Evolutionary conservation across 2,329 filamentous ascomycete genomes (phyloP), one percentile per base, ranked within the genome.

Genomic region (Alternaria incomplexa): DNA sequence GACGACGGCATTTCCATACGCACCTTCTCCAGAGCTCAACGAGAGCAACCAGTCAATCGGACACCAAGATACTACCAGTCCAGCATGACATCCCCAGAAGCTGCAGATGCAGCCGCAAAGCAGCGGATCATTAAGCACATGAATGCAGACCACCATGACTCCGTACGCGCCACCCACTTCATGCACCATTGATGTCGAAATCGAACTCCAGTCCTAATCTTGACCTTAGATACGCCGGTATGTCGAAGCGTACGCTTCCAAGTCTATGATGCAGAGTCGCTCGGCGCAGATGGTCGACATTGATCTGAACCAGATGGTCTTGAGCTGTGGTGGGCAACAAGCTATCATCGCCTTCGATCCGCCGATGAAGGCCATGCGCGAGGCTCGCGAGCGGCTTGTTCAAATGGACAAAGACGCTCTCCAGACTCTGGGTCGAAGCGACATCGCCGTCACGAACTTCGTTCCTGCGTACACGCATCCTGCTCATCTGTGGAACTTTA

Each of bases 91-190:
- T 69, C 73, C 44, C 56, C 72, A 59, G 73, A 76, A 30, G 66
- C 77, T n/a, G 75, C 82, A 67, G 84, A 86, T 57, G 81, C 80
- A 43, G 84, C 82, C 0, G 80, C 83, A 62, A 88, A 88, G 74
- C 73, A 83, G 61, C 88, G 89, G 62, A 90, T 93, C 78, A 87
- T 95, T 75, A 84, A 84, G 32, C 94, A 97, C 83, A 96, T 97
- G 92, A 97, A 97, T 82, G 83, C 84, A 46, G 91, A 95, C 79
- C 95, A 97, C 81, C 83, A 85, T 55, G 86, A 88, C 70, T 92
- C 93, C 61, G 88, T 84, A 77, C 44, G 59, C 55, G 30, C 23
- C 43, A 13, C 22, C 53, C 20, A 15, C 5, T 23, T 11, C 30
- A 36, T 5, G 28, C 48, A 62, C 43, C 25, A 22, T 48, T 54